These are phyloP conservation scores for Aaosphaeria pasadenensis DNA, from an alignment of 2,329 filamentous ascomycete species.

Conservation along the genomic window DNA sequence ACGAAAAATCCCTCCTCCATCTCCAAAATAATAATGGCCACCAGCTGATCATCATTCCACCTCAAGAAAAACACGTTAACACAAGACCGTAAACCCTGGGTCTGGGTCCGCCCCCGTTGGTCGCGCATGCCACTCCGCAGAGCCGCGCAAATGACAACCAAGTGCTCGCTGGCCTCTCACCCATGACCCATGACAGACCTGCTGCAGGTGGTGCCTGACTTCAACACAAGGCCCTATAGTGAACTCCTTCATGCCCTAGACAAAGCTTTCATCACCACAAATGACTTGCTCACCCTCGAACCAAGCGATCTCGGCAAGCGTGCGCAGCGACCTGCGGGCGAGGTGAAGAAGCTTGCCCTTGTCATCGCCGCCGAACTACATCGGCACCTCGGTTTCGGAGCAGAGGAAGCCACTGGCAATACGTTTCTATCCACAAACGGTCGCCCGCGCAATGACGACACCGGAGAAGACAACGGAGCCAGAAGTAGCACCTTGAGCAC, in stretches of 20 bases:
- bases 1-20: too few species aligned
- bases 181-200: conserved; percentile 73
- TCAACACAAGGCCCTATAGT: conserved; percentile 67
- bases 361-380: conserved; percentile 68
- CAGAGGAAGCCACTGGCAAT: conserved; percentile 15
- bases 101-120: too few species aligned
- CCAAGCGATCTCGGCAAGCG: conserved; percentile 79
- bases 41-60: too few species aligned
- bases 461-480: not conserved
- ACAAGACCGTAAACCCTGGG: too few species aligned
- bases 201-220: conserved; percentile 74
- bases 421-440: conserved; percentile 13
- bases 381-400: conserved; percentile 52
- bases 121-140: conserved; percentile 23
- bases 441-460: not conserved
- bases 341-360: conserved; percentile 71
- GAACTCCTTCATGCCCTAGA: conserved; percentile 79
- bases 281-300: conserved; percentile 83
- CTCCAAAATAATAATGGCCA: too few species aligned
- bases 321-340: conserved; percentile 75
- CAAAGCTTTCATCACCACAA: conserved; percentile 70
- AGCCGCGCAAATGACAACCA: conserved; percentile 29
- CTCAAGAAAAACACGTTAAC: too few species aligned
- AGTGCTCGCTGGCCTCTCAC: conserved; percentile 1
- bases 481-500: conserved; percentile 27